Conservation (phyloP, 495 filamentous ascomycete species). For the Penicillium silybi region DNA sequence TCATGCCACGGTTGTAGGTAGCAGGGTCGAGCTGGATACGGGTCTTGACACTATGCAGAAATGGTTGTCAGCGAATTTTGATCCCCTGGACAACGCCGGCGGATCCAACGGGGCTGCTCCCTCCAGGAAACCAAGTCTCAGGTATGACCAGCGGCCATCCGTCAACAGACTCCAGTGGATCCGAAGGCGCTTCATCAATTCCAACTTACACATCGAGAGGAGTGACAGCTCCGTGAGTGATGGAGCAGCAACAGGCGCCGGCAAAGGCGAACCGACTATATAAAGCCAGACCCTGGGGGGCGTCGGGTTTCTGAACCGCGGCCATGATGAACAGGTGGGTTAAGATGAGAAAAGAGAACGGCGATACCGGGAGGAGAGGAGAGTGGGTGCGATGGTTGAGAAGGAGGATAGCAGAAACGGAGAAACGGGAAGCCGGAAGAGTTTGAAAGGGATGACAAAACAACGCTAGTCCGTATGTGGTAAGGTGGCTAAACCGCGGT, state of each 20-base stretch:
- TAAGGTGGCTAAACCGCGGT: conserved; percentile 5
- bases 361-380: conserved; percentile 21
- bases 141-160: too few relatives aligned
- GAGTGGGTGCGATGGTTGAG: conserved; percentile 13
- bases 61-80: background rate
- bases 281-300: conserved; percentile 29
- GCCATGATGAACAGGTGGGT: conserved; percentile 38
- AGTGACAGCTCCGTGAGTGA: conserved; percentile 89
- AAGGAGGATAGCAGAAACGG: conserved; percentile 1
- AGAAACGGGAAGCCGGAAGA: conserved; percentile 20
- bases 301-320: conserved; percentile 13
- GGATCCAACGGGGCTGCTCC: too few relatives aligned
- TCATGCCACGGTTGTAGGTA: conserved; percentile 85
- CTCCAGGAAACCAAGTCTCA: too few relatives aligned
- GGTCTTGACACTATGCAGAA: conserved; percentile 74
- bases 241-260: conserved; percentile 84
- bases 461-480: conserved; percentile 7
- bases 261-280: conserved; percentile 89
- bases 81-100: too few relatives aligned
- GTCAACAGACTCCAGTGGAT: too few relatives aligned
- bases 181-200: too few relatives aligned
- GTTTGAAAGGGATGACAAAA: conserved; percentile 35
- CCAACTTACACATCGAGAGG: conserved; percentile 94
- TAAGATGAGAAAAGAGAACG: conserved; percentile 13
- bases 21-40: conserved; percentile 88